Percentiles rank a stretch among this genome's conserved stretches.
These are phyloP conservation scores for Dipteronia sinensis DNA, from an alignment of 345 rosid genomes.

Conservation along the genomic window DNA sequence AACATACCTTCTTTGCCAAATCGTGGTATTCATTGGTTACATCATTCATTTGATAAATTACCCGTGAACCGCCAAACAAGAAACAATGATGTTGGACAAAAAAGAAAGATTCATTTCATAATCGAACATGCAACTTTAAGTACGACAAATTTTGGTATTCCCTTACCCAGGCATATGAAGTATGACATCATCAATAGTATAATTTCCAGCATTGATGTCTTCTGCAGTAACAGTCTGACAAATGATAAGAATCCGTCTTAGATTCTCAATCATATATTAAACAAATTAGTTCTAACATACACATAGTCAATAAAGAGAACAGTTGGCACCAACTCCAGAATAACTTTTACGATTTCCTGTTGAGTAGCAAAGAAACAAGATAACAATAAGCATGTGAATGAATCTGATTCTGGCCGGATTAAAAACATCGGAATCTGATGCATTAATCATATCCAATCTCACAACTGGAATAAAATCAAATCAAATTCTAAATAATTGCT, in stretches of 20 bases:
- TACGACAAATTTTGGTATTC: slow-evolving; percentile 7
- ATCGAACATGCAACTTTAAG: background rate
- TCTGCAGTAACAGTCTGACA: slow-evolving; percentile 61
- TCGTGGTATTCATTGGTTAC: slow-evolving; percentile 62
- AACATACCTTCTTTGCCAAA: slow-evolving; percentile 77
- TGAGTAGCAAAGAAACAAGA: background rate
- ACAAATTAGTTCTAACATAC: slow-evolving; percentile 4
- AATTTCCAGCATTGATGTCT: slow-evolving; percentile 65
- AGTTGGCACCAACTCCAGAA: background rate
- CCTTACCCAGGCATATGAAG: slow-evolving; percentile 96
- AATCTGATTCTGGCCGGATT: background rate
- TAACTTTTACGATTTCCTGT: background rate
- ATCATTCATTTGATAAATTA: slow-evolving; percentile 72
- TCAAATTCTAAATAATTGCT: background rate
- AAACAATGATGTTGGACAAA: slow-evolving; percentile 16
- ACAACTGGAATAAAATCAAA: background rate
- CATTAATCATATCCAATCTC: background rate
- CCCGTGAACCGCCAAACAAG: slow-evolving; percentile 63
- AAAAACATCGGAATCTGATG: background rate
- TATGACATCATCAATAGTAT: slow-evolving; percentile 69
- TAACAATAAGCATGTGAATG: background rate
- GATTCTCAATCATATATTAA: slow-evolving; percentile 8
- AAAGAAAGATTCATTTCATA: slow-evolving; percentile 10
- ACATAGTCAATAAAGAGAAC: background rate
- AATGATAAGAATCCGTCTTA: slow-evolving; percentile 26